Conservation (phyloP, 768 basidiomycete species). For the Mycena vulgaris region DNA sequence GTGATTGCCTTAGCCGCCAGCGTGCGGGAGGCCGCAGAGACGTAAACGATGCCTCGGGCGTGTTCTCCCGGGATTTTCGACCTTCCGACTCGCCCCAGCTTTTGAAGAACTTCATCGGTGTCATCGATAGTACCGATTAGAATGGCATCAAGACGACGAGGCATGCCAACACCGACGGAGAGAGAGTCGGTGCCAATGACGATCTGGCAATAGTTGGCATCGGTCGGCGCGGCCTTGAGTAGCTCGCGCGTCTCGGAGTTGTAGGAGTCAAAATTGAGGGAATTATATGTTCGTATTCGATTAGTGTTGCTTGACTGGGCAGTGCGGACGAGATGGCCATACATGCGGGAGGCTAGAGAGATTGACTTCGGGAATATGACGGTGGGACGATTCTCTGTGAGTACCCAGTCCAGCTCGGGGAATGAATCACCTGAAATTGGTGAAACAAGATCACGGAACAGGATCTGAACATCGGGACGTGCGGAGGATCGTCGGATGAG, state of each 20-base stretch:
- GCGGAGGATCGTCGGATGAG: slow-evolving; percentile 29
- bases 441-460: slow-evolving; percentile 20
- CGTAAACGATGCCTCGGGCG: slow-evolving; percentile 36
- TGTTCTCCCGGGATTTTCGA: slow-evolving; percentile 8
- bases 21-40: slow-evolving; percentile 7
- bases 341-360: not conserved
- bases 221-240: not conserved
- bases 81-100: slow-evolving; percentile 38
- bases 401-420: too few species aligned
- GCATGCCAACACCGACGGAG: slow-evolving; percentile 32
- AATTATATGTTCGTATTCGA: not conserved
- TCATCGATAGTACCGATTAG: too few species aligned
- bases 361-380: not conserved
- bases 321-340: not conserved
- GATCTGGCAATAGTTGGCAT: slow-evolving; percentile 16
- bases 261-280: slow-evolving; percentile 1
- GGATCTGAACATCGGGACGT: slow-evolving; percentile 29
- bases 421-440: slow-evolving; percentile 20
- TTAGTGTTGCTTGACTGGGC: not conserved
- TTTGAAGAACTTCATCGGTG: too few species aligned
- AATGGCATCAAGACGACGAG: slow-evolving; percentile 31
- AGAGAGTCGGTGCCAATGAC: slow-evolving; percentile 36
- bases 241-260: not conserved
- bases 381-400: slow-evolving; percentile 9
- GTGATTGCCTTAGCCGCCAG: slow-evolving; percentile 18